A percentile compares a stretch with the other conserved stretches of the same genome.
These are phyloP conservation scores for Phylloboletellus chloephorus DNA, from an alignment of 1,284 basidiomycete genomes.

Conservation along the genomic window DNA sequence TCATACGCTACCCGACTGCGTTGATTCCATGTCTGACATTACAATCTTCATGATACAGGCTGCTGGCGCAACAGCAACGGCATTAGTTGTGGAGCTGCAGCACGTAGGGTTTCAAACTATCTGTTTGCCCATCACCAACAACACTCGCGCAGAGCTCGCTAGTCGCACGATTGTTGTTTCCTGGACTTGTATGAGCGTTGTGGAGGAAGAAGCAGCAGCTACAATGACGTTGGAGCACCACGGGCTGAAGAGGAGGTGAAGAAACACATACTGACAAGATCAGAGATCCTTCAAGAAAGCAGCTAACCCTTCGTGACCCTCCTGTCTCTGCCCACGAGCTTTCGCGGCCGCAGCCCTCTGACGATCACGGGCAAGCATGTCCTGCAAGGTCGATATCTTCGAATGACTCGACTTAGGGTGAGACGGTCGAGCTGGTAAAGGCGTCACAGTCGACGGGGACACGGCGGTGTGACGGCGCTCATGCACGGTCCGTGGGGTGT, in stretches of 20 bases:
- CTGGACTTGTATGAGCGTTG: too few relatives aligned
- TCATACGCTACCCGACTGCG: slow-evolving; percentile 48
- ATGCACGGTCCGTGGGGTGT: background rate
- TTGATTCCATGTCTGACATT: slow-evolving; percentile 54
- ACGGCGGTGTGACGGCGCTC: too few relatives aligned
- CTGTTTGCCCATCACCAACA: too few relatives aligned
- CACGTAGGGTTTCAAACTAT: too few relatives aligned
- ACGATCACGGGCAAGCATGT: slow-evolving; percentile 57
- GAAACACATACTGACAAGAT: background rate
- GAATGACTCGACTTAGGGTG: slow-evolving; percentile 8
- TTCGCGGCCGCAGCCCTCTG: slow-evolving; percentile 40
- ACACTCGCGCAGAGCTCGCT: too few relatives aligned
- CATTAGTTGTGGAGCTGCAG: too few relatives aligned
- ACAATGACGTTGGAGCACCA: background rate
- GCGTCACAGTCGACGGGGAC: too few relatives aligned
- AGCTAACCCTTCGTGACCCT: slow-evolving; percentile 40
- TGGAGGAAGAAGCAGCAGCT: too few relatives aligned
- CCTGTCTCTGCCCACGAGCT: slow-evolving; percentile 21
- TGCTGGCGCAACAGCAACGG: slow-evolving; percentile 27
- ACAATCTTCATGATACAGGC: slow-evolving; percentile 63
- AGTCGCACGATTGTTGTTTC: too few relatives aligned
- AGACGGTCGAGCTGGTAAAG: slow-evolving; percentile 3
- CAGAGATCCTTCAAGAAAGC: slow-evolving; percentile 50
- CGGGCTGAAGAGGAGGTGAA: background rate
- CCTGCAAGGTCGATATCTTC: slow-evolving; percentile 50